Evolutionary conservation across 768 basidiomycete genomes (phyloP), one percentile per base, ranked within the genome.

Genomic region (Suillus americanus): DNA sequence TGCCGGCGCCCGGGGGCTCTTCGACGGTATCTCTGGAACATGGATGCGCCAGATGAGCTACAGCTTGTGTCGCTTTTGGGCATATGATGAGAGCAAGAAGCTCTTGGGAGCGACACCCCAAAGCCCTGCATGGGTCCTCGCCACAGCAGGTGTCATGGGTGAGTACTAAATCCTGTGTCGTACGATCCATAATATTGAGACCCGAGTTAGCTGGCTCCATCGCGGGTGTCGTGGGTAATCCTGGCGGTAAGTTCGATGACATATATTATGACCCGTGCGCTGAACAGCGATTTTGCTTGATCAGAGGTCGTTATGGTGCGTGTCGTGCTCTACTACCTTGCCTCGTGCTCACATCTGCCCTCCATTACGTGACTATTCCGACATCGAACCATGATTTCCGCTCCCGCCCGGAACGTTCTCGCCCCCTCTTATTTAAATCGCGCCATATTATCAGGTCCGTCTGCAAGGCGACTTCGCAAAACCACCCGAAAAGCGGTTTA

Each of bases 31-130:
- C 65, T 81, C 89, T 3, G 94, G 94, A 37, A 97, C 94, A 33
- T 90, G 92, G 87, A 78, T 97, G 77, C 86, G 94, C 35, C 94
- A 97, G 78, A 94, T 95, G 92, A 91, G 89, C 40, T 96, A 96
- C 78, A 94, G 91, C 50, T 81, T 95, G 74, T 94, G 92, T 75
- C 83, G 94, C n/a, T 96, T 95, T 80, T 95, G 92, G 87, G 92
- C 91, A 18, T 94, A 95, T 75, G 94, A 95, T 67, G 90, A 92
- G 79, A 92, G 89, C 74, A 96, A 95, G 82, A 93, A 90, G 80
- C 67, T 89, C 8, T 70, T 95, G 0, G 91, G 91, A 25, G 90
- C 90, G 16, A 81, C 79, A 77, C 70, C 76, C 70, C 83, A 90
- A 67, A 83, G 89, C 0, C 87, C 93, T 3, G 87, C 91, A 13